Conservation (phyloP, 768 basidiomycete genomes). For the Phylloporus sp. region DNA sequence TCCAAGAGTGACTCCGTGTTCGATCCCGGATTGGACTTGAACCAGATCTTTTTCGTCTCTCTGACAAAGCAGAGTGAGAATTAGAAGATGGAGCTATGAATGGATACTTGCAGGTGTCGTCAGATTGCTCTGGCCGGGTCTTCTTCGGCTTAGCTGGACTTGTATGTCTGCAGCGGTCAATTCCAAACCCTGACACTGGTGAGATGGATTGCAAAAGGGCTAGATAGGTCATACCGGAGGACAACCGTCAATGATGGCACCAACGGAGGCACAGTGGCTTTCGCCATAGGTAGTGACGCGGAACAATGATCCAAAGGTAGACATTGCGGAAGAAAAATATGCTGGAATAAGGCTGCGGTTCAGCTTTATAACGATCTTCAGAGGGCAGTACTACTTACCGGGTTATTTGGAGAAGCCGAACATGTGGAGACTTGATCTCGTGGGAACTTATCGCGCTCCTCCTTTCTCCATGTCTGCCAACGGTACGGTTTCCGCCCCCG, state of each 20-base stretch:
- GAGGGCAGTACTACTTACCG: conserved; percentile 25
- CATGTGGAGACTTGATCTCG: no score
- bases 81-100: neutral
- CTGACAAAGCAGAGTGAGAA: conserved; percentile 38
- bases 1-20: conserved; percentile 91
- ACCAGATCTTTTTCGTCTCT: conserved; percentile 95
- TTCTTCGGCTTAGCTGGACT: conserved; percentile 79
- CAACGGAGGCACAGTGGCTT: conserved; percentile 94
- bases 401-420: no score
- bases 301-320: conserved; percentile 87
- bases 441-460: conserved; percentile 17
- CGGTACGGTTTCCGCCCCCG: conserved; percentile 16
- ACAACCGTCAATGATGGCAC: conserved; percentile 95
- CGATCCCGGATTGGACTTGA: conserved; percentile 87
- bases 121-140: conserved; percentile 94
- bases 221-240: conserved; percentile 65
- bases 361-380: conserved; percentile 21
- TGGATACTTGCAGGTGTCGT: conserved; percentile 78
- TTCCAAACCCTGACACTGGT: conserved; percentile 62
- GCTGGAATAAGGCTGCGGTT: conserved; percentile 7
- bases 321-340: conserved; percentile 52
- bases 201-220: conserved; percentile 8
- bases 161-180: conserved; percentile 84
- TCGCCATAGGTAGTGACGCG: conserved; percentile 97
- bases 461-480: conserved; percentile 22